Percentiles rank a stretch among this genome's conserved stretches.
phyloP scores from a whole-genome alignment of 306 rosid species.

The Vicia villosa region DNA sequence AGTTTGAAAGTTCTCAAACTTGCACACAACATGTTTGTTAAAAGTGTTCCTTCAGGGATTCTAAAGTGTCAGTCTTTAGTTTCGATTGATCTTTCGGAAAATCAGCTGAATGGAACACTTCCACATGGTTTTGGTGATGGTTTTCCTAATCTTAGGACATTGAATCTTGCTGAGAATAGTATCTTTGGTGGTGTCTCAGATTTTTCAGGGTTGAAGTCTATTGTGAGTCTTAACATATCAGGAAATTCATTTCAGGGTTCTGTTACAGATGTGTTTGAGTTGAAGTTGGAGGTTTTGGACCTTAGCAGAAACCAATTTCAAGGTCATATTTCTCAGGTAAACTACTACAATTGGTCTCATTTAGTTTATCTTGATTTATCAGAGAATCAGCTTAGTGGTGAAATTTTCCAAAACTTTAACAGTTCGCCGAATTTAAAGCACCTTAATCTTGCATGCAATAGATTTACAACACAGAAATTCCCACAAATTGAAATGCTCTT shows the following conservation, averaged over 20 bases:
- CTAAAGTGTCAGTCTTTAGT: slow-evolving; percentile 65
- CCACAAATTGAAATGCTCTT: slow-evolving; percentile 57
- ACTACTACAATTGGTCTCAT: slow-evolving; percentile 62
- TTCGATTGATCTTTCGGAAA: slow-evolving; percentile 73
- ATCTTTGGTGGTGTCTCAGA: slow-evolving; percentile 60
- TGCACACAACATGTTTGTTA: slow-evolving; percentile 58
- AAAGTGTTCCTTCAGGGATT: slow-evolving; percentile 67
- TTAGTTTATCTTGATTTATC: slow-evolving; percentile 88
- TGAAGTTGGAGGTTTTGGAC: slow-evolving; percentile 70
- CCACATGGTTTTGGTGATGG: slow-evolving; percentile 85
- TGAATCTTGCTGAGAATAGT: slow-evolving; percentile 79
- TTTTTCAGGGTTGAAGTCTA: slow-evolving; percentile 62
- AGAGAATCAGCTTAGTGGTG: slow-evolving; percentile 81
- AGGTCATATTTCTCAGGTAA: slow-evolving; percentile 85
- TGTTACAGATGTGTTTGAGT: slow-evolving; percentile 61
- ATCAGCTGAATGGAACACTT: slow-evolving; percentile 71
- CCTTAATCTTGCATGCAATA: slow-evolving; percentile 83
- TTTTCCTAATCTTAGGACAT: slow-evolving; percentile 70
- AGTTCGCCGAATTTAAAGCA: slow-evolving; percentile 62
- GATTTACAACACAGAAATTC: slow-evolving; percentile 66
- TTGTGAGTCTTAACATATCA: slow-evolving; percentile 72
- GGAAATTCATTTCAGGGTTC: slow-evolving; percentile 85
- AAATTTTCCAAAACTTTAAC: slow-evolving; percentile 57
- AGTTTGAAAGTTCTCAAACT: slow-evolving; percentile 65
- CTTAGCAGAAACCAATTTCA: slow-evolving; percentile 88